phyloP scores from a whole-genome alignment of 2,329 filamentous ascomycete species.

The Botrytis hyacinthi region DNA sequence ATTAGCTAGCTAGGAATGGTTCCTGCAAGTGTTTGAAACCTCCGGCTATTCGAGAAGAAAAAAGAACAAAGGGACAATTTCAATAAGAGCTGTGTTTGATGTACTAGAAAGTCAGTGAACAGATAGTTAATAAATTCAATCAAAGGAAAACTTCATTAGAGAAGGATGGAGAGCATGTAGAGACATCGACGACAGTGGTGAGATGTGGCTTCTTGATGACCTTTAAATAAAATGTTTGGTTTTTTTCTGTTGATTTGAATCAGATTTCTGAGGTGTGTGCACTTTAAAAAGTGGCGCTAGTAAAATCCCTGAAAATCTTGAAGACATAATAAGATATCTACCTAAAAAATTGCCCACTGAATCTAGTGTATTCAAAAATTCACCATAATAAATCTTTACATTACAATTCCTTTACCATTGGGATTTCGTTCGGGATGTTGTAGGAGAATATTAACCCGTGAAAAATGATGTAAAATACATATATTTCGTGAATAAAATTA shows the following conservation, averaged over 20 bases:
- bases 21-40: not conserved
- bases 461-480: not conserved
- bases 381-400: not conserved
- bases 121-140: constrained; percentile 11
- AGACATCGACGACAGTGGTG: constrained; percentile 16
- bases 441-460: not conserved
- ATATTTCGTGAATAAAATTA: not conserved
- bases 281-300: not conserved
- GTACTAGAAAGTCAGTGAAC: constrained; percentile 4
- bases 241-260: not conserved
- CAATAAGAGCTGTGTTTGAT: not conserved
- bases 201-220: constrained; percentile 24
- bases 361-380: not conserved
- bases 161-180: constrained; percentile 29
- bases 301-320: not conserved
- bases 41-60: not conserved
- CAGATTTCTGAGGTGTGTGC: constrained; percentile 8
- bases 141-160: constrained; percentile 20
- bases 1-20: not conserved
- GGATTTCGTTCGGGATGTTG: rapidly evolving
- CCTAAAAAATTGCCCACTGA: not conserved
- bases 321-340: not conserved
- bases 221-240: not conserved
- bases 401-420: not conserved
- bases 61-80: not conserved